Percentiles rank a stretch among this genome's conserved stretches.
These are phyloP conservation scores for Fonsecaea multimorphosa DNA, from an alignment of 2,329 filamentous ascomycete species.

Conservation along the genomic window DNA sequence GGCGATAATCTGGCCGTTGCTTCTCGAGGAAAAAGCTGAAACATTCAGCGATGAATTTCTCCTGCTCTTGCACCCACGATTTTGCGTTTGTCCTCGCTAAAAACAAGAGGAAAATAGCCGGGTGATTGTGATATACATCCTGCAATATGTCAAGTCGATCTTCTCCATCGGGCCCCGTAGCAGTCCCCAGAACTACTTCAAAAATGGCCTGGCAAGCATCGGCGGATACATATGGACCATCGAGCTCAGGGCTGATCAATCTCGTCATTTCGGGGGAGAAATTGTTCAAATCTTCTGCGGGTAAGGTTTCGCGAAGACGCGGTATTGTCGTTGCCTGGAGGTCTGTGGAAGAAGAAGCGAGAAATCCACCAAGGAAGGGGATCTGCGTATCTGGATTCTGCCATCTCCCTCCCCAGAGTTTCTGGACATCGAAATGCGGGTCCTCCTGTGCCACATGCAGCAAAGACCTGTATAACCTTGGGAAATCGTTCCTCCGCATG, in stretches of 20 bases:
- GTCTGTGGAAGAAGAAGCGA: conserved; percentile 74
- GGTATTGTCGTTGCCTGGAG: conserved; percentile 87
- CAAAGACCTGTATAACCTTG: conserved; percentile 79
- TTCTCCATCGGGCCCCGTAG: conserved; percentile 58
- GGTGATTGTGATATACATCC: conserved; percentile 62
- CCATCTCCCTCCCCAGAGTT: conserved; percentile 89
- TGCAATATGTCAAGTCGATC: conserved; percentile 63
- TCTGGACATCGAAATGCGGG: conserved; percentile 78
- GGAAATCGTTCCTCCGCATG: conserved; percentile 79
- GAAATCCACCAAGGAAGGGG: conserved; percentile 89
- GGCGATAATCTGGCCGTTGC: conserved; percentile 77
- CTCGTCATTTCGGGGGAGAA: conserved; percentile 65
- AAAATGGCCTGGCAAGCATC: conserved; percentile 76
- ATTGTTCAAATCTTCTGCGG: conserved; percentile 66
- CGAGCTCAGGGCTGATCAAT: conserved; percentile 71
- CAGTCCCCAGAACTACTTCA: conserved; percentile 60
- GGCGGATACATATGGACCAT: conserved; percentile 85
- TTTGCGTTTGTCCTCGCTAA: conserved; percentile 54
- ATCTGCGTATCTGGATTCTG: conserved; percentile 84
- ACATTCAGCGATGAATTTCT: conserved; percentile 54
- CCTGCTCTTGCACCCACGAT: conserved; percentile 56
- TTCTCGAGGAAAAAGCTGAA: conserved; percentile 86
- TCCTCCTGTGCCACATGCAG: conserved; percentile 70
- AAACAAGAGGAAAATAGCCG: conserved; percentile 59
- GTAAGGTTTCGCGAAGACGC: conserved; percentile 78